Percentiles rank a stretch among this genome's conserved stretches.
These are phyloP conservation scores for Aspergillus leporis DNA, from an alignment of 495 filamentous ascomycete species.

Conservation along the genomic window DNA sequence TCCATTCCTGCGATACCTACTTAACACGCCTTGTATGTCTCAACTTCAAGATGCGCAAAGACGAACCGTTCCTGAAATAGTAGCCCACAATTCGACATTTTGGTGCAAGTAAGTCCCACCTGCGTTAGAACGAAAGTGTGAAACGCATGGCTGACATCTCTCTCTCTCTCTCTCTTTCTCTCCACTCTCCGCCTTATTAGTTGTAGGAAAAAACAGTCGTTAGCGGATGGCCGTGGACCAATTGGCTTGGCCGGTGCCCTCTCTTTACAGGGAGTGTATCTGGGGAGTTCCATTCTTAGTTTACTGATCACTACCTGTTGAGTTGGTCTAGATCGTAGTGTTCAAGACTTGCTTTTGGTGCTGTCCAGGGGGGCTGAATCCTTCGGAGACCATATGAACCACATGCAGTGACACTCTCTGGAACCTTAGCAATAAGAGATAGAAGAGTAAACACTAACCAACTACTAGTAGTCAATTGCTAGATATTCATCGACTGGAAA, in stretches of 20 bases:
- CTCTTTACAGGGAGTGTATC: not conserved
- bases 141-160: conserved; percentile 7
- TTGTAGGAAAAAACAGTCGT: not conserved
- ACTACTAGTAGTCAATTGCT: not conserved
- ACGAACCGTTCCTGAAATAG: conserved; percentile 12
- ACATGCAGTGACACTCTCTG: not conserved
- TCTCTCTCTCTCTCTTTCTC: not conserved
- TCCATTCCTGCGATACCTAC: not conserved
- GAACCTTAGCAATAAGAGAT: conserved; percentile 3
- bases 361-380: not conserved
- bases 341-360: not conserved
- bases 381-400: not conserved
- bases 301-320: not conserved
- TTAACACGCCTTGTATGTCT: not conserved
- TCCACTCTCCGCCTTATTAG: not conserved
- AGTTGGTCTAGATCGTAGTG: not conserved
- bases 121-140: conserved; percentile 2
- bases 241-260: not conserved
- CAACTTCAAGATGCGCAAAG: not conserved
- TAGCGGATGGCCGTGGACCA: not conserved
- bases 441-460: not conserved
- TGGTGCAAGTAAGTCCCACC: conserved; percentile 1
- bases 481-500: not conserved
- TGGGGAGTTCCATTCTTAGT: not conserved
- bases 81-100: not conserved